Evolutionary conservation across 108 stramenopile species (phyloP), one percentile per base, ranked within the genome.

Genomic region (Nitzschia inconspicua): DNA sequence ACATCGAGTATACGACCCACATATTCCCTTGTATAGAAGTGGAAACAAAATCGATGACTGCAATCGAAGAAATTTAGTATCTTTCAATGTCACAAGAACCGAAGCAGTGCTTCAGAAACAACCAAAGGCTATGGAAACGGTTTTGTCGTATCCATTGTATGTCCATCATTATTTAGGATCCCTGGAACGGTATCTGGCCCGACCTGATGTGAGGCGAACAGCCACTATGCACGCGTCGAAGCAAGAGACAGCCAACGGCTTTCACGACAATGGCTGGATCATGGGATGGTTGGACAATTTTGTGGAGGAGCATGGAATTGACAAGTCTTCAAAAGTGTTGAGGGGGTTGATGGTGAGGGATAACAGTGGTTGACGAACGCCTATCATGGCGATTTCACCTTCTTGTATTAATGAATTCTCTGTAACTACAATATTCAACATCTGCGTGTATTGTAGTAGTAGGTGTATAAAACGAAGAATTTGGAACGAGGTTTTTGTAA

Each of bases 131-230:
- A 22, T 4, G 6, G 22, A 22, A 19, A 7, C 3, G 3, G 22
- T 11, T 27, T 9, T 27, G 0, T 11, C 48, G 1, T 54, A 32
- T 28, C 75, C 75, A 20, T 26, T 78, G 31, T 32, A 44, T 13
- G 56, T 55, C 9, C 47, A 60, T 44, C 77, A 78, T 39, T 78
- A 78, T 27, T 9, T 69, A 27, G 77, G 77, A 47, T 65, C 72
- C 18, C 32, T 48, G 25, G 77, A 73, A 35, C 66, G 77, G 3
- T 73, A 73, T 57, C 32, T 47, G 30, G 48, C 51, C 3, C 43
- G 77, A 13, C 63, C 54, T 6, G 72, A 78, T 59, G 35, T 44
- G 8, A 57, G 75, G 27, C 57, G 75, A 4, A 58, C 22, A 28
- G 47, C 34, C 1, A 18, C 20, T 11, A 18, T 19, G 31, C 37